Conservation (phyloP, 2,329 filamentous ascomycete genomes). For the Fusarium sp. region DNA sequence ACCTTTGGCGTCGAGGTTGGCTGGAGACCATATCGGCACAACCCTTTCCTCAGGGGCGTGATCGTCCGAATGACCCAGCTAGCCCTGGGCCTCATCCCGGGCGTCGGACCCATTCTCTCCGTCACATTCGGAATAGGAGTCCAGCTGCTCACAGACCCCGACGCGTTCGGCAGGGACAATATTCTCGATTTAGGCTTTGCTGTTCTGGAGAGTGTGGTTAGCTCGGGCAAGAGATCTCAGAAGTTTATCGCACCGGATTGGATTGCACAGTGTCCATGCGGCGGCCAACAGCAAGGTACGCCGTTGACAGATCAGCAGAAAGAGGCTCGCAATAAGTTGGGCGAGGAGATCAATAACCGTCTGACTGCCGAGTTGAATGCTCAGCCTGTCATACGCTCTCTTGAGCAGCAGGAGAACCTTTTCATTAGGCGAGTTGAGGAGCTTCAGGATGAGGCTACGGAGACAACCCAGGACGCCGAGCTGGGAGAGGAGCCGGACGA, state of each 20-base stretch:
- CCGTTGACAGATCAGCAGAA: background rate
- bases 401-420: background rate
- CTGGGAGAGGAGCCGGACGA: rapidly evolving
- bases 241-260: constrained; percentile 2
- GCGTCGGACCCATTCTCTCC: background rate
- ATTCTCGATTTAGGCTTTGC: background rate
- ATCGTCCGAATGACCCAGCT: background rate
- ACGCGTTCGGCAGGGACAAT: background rate
- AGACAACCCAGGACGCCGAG: rapidly evolving
- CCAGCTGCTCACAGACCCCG: background rate
- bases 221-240: background rate
- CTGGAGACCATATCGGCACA: constrained; percentile 3
- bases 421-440: background rate
- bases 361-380: background rate
- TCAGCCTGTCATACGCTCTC: background rate
- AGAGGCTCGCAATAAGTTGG: background rate
- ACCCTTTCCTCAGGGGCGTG: background rate
- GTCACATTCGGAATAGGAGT: constrained; percentile 9
- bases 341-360: background rate
- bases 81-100: background rate
- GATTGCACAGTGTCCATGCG: background rate
- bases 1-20: constrained; percentile 9
- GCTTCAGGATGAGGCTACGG: background rate
- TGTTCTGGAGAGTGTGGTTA: background rate
- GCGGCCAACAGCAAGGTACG: rapidly evolving